A percentile compares a stretch with the other conserved stretches of the same genome.
These are phyloP conservation scores for Rhododendron ovatum DNA, from an alignment of 148 eudicot species.

Conservation along the genomic window DNA sequence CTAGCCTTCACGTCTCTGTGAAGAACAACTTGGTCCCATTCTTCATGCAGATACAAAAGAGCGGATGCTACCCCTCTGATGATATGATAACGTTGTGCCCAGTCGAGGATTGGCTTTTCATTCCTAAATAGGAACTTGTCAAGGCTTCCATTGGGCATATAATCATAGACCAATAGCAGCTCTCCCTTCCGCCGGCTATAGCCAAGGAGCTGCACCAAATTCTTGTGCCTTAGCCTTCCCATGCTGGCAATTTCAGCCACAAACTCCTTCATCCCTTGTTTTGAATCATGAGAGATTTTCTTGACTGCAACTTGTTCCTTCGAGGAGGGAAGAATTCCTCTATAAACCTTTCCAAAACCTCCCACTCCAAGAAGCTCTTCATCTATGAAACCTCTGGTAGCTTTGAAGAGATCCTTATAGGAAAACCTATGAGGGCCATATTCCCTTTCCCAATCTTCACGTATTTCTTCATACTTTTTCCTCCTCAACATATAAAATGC, in stretches of 20 bases:
- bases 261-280: slow-evolving; percentile 39
- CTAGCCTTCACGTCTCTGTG: slow-evolving; percentile 48
- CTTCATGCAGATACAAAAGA: slow-evolving; percentile 41
- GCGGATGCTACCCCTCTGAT: slow-evolving; percentile 42
- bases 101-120: slow-evolving; percentile 19
- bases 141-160: slow-evolving; percentile 47
- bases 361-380: slow-evolving; percentile 34
- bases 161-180: slow-evolving; percentile 1
- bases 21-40: slow-evolving; percentile 49
- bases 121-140: slow-evolving; percentile 30
- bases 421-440: slow-evolving; percentile 24
- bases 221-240: slow-evolving; percentile 44
- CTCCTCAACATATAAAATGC: neutral
- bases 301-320: slow-evolving; percentile 29
- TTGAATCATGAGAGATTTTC: slow-evolving; percentile 34
- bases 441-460: slow-evolving; percentile 4
- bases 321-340: slow-evolving; percentile 23
- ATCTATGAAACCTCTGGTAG: slow-evolving; percentile 38
- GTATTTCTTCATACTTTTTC: neutral
- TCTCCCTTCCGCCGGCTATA: slow-evolving; percentile 26
- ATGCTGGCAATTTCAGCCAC: slow-evolving; percentile 33
- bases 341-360: slow-evolving; percentile 47
- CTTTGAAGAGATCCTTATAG: slow-evolving; percentile 31
- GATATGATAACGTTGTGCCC: slow-evolving; percentile 30
- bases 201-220: slow-evolving; percentile 41